Conservation (phyloP, 192 early-diverging fungal genomes). For the Backusella macrospora region DNA sequence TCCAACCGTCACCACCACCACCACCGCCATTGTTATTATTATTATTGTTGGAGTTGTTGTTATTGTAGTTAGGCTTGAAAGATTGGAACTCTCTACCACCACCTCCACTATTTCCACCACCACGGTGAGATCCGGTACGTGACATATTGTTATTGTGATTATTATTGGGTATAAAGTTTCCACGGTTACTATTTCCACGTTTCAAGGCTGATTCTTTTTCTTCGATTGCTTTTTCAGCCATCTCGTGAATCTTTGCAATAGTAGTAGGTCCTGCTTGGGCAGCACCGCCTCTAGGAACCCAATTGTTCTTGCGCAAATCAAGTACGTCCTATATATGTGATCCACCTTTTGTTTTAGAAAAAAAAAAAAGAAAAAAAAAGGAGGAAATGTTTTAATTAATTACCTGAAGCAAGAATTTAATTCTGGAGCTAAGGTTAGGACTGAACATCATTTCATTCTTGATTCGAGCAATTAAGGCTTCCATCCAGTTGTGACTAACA, state of each 20-base stretch:
- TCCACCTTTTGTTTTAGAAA: background rate
- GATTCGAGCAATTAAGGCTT: slow-evolving; percentile 86
- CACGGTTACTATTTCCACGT: slow-evolving; percentile 63
- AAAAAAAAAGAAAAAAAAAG: background rate
- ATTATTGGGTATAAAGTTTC: slow-evolving; percentile 28
- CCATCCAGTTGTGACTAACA: slow-evolving; percentile 67
- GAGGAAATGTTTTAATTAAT: background rate
- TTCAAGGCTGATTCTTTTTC: slow-evolving; percentile 69
- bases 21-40: slow-evolving; percentile 29
- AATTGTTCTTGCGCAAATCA: slow-evolving; percentile 68
- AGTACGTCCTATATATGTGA: slow-evolving; percentile 46
- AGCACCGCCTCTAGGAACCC: slow-evolving; percentile 68
- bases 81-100: slow-evolving; percentile 30
- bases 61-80: slow-evolving; percentile 9
- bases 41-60: background rate
- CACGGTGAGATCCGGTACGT: slow-evolving; percentile 61
- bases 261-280: slow-evolving; percentile 76
- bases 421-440: slow-evolving; percentile 79
- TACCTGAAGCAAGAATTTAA: slow-evolving; percentile 84
- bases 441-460: slow-evolving; percentile 67
- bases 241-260: slow-evolving; percentile 90
- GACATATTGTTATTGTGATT: slow-evolving; percentile 46
- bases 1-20: slow-evolving; percentile 72
- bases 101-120: slow-evolving; percentile 28
- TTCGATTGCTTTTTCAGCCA: slow-evolving; percentile 61